Base-by-base conservation (phyloP, 2,329 filamentous ascomycete genomes). In the Aspergillus hiratsukae region DNA sequence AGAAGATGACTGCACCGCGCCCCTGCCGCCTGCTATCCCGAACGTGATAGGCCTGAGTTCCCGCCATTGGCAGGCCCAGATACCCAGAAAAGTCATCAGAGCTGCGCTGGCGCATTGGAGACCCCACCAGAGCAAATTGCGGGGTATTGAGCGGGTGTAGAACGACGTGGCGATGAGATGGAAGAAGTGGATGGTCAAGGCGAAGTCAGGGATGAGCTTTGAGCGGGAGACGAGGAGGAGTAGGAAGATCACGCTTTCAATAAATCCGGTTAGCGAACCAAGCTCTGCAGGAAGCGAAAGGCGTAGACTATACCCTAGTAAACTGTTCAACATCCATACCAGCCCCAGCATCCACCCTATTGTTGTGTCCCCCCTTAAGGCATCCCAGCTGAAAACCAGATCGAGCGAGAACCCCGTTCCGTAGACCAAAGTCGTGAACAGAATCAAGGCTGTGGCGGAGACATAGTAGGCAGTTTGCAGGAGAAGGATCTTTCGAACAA, bases 141-240 rank as follows among this genome's bases (percentile, higher is more conserved):
- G 80, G 1, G 94, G 94, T 28, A 97, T 71, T 9, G 84, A 82
- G 66, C 86, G 85, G 3, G 89, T 87, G 75, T 96, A 96, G 35
- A 96, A 72, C 21, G 86, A 87, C 28, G 90, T 89, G 66, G 90
- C 74, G 66, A 94, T 61, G 53, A 96, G 83, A 72, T 96, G 90
- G 45, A 96, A 78, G 71, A 89, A 83, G 76, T 96, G 91, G 19
- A 97, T 83, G 2, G 93, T 96, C 25, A 97, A 79, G 31, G 91
- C 90, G 72, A 97, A 99, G 76, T 99, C 94, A 64, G 91, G 91
- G 51, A 97, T 89, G 58, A 97, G 88, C 74, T 97, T 97, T 49
- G 89, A 94, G 60, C 94, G 90, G 21, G 88, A 87, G 64, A 99
- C 85, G 56, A 97, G 80, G 53, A 93, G 76, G 51, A 96, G 85